These are phyloP conservation scores for Chaetomidium leptoderma DNA, from an alignment of 495 filamentous ascomycete genomes.

Conservation along the genomic window DNA sequence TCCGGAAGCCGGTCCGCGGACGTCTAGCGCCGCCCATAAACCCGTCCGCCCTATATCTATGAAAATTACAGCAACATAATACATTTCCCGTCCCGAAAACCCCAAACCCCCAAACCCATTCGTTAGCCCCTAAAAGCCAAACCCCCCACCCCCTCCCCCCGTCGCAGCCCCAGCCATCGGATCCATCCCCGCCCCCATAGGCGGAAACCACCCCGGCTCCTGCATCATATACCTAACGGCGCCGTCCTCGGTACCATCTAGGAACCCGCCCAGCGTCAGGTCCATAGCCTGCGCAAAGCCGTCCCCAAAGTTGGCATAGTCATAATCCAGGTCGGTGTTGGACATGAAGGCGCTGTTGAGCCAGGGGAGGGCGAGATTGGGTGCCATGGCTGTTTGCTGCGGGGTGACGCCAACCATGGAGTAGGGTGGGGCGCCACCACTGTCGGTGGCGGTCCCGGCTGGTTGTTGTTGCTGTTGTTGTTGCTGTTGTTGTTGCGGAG, in stretches of 20 bases:
- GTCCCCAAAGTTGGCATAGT: constrained; percentile 38
- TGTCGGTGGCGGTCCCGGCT: not conserved
- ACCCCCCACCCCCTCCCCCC: not conserved
- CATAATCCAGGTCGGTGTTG: constrained; percentile 38
- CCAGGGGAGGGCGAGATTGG: constrained; percentile 31
- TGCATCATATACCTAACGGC: constrained; percentile 25
- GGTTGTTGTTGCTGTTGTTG: too few species aligned
- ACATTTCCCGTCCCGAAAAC: too few species aligned
- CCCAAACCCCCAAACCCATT: not conserved
- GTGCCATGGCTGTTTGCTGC: not conserved
- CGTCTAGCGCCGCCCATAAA: too few species aligned
- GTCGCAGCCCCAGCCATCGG: not conserved
- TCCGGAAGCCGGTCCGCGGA: too few species aligned
- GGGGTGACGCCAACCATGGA: not conserved
- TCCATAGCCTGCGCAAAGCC: constrained; percentile 51
- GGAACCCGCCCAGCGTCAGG: constrained; percentile 44
- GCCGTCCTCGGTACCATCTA: constrained; percentile 22
- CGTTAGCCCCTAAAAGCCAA: not conserved
- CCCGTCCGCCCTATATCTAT: too few species aligned
- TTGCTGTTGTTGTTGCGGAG: too few species aligned
- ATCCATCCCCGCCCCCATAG: not conserved
- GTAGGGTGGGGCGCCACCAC: not conserved
- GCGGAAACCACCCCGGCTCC: constrained; percentile 3
- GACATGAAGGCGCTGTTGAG: constrained; percentile 24
- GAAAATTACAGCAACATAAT: too few species aligned